These are phyloP conservation scores for Chlamydomonas sp. DNA, from an alignment of 139 green algal species.

Conservation along the genomic window DNA sequence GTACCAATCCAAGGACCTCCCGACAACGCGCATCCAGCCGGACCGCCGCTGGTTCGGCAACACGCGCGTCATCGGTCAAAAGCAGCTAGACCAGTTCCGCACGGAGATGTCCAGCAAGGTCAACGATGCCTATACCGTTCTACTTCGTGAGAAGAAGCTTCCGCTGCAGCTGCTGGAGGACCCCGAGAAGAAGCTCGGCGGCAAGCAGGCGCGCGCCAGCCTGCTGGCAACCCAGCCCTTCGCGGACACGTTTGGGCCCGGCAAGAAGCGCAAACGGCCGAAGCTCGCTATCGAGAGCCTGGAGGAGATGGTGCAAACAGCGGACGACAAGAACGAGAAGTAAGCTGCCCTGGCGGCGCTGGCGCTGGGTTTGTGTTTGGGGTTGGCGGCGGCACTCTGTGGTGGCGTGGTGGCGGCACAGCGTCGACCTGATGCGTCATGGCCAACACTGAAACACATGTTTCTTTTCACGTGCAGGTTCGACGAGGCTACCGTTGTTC, in stretches of 20 bases:
- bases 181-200: slow-evolving; percentile 73
- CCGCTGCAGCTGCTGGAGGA: slow-evolving; percentile 93
- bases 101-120: slow-evolving; percentile 95
- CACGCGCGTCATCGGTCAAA: slow-evolving; percentile 96
- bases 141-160: slow-evolving; percentile 96
- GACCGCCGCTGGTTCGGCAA: slow-evolving; percentile 98
- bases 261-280: slow-evolving; percentile 84
- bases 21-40: slow-evolving; percentile 95
- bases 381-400: background rate
- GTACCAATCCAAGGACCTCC: slow-evolving; percentile 94
- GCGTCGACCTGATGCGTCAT: background rate
- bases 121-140: slow-evolving; percentile 92
- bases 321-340: slow-evolving; percentile 41
- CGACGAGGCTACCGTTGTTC: slow-evolving; percentile 13
- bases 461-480: slow-evolving; percentile 33
- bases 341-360: slow-evolving; percentile 24
- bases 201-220: slow-evolving; percentile 65
- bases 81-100: slow-evolving; percentile 95
- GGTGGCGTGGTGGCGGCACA: too few species aligned
- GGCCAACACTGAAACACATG: background rate
- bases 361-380: background rate
- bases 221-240: slow-evolving; percentile 91
- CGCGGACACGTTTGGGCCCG: slow-evolving; percentile 85
- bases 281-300: slow-evolving; percentile 82
- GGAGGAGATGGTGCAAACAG: slow-evolving; percentile 69